Evolutionary conservation across 306 rosid genomes (phyloP).

Genomic region (Acacia confusa): DNA sequence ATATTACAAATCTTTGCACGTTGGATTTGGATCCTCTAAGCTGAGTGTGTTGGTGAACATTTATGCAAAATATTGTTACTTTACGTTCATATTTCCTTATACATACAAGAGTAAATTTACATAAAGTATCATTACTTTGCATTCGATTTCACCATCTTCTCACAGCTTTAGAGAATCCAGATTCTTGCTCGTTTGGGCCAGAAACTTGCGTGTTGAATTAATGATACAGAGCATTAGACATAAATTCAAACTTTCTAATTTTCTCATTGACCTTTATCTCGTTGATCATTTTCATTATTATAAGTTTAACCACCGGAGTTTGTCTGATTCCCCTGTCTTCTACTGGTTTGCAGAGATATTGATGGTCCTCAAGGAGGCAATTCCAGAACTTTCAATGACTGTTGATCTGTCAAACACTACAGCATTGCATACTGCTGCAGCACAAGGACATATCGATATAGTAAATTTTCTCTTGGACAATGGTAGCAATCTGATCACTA

Average conservation of each 20-base stretch:
- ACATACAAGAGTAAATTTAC: background rate
- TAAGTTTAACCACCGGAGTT: slow-evolving; percentile 11
- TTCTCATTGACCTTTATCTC: background rate
- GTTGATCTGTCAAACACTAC: slow-evolving; percentile 77
- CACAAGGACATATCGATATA: slow-evolving; percentile 65
- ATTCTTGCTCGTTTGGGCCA: background rate
- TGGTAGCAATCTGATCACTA: slow-evolving; percentile 45
- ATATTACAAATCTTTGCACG: slow-evolving; percentile 4
- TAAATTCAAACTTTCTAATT: background rate
- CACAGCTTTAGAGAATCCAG: background rate
- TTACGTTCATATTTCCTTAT: background rate
- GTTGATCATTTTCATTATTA: background rate
- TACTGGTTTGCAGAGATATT: slow-evolving; percentile 55
- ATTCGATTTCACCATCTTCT: background rate
- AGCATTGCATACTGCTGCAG: slow-evolving; percentile 78
- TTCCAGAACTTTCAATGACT: slow-evolving; percentile 72
- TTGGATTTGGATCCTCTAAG: background rate
- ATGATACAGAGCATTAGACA: slow-evolving; percentile 11
- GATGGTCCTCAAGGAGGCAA: slow-evolving; percentile 61
- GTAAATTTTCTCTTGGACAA: slow-evolving; percentile 60
- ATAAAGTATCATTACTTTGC: background rate
- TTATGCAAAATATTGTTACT: background rate
- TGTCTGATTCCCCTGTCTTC: slow-evolving; percentile 25
- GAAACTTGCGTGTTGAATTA: slow-evolving; percentile 1
- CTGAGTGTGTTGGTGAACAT: background rate